phyloP scores from a whole-genome alignment of 768 basidiomycete genomes.

The Lanmaoa rubissima region DNA sequence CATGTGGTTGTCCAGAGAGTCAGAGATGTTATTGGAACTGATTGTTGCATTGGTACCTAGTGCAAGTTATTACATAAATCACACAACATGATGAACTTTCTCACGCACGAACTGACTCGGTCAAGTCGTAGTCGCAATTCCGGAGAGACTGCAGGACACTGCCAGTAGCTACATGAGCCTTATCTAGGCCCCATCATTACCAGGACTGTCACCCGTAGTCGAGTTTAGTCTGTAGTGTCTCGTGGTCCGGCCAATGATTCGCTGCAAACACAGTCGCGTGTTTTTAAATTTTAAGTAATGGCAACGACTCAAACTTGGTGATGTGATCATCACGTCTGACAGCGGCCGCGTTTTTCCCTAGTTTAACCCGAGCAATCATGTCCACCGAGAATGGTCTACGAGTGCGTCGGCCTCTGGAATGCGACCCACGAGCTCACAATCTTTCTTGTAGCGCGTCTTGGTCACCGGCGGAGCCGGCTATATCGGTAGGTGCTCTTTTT shows the following conservation, averaged over 20 bases:
- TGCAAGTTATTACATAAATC: no score
- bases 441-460: constrained; percentile 50
- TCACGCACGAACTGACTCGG: no score
- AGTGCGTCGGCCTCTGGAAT: constrained; percentile 37
- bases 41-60: no score
- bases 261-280: constrained; percentile 9
- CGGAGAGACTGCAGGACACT: no score
- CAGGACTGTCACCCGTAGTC: no score
- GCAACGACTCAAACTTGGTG: background rate
- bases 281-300: constrained; percentile 5
- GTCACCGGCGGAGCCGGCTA: constrained; percentile 87
- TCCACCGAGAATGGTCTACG: constrained; percentile 39
- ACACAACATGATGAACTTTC: no score
- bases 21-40: background rate
- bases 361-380: constrained; percentile 19
- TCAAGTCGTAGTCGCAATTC: no score
- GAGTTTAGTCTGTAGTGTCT: no score
- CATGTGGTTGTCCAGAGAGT: background rate
- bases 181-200: no score
- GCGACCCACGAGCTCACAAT: constrained; percentile 8
- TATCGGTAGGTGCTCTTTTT: constrained; percentile 56
- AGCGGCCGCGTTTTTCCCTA: background rate
- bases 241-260: no score
- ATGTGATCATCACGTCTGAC: constrained; percentile 1
- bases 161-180: no score